phyloP scores from a whole-genome alignment of 2,329 filamentous ascomycete species.

The Colletotrichum sp. region DNA sequence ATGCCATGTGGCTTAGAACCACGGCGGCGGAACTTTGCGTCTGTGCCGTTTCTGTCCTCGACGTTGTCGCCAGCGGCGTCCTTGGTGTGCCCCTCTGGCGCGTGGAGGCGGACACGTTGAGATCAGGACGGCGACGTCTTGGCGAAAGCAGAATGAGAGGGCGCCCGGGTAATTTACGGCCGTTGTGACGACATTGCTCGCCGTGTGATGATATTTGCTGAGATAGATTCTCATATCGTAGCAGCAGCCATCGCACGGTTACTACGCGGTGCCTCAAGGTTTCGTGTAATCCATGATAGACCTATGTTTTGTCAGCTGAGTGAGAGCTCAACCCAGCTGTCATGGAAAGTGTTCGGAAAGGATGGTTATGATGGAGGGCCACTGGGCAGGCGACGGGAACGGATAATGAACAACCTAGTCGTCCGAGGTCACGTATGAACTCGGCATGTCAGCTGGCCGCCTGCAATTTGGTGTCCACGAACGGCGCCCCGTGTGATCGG shows the following conservation, averaged over 20 bases:
- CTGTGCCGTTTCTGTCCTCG: background rate
- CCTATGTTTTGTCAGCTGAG: background rate
- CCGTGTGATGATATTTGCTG: background rate
- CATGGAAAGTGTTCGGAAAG: background rate
- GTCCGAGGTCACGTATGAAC: background rate
- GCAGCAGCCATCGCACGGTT: background rate
- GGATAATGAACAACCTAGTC: background rate
- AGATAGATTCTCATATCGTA: background rate
- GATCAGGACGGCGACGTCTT: background rate
- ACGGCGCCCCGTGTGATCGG: background rate
- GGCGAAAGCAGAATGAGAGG: background rate
- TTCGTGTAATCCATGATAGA: background rate
- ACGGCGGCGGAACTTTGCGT: background rate
- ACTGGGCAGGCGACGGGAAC: background rate
- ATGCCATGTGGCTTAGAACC: background rate
- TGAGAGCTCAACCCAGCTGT: background rate
- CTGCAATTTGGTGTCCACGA: background rate
- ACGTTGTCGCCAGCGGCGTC: background rate
- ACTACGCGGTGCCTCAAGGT: background rate
- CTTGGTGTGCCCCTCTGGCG: background rate
- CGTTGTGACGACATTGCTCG: background rate
- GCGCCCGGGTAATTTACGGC: background rate
- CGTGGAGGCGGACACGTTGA: background rate
- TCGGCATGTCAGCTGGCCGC: background rate
- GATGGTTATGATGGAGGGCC: background rate